A percentile compares a stretch with the other conserved stretches of the same genome.
These are phyloP conservation scores for rapeseed (Brassica napus) DNA, from an alignment of 345 rosid genomes.

Conservation along the genomic window Da-Ae NC_063445.1:31462501-31463000, in stretches of 20 bases:
- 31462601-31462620: constrained; percentile 73
- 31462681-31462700: constrained; percentile 76
- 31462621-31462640: constrained; percentile 88
- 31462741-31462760: not conserved
- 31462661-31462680: constrained; percentile 61
- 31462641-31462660: constrained; percentile 86
- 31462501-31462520: not conserved
- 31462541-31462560: constrained; percentile 64
- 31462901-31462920: constrained; percentile 78
- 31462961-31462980: constrained; percentile 44
- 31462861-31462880: constrained; percentile 66
- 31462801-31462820: constrained; percentile 85
- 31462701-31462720: constrained; percentile 48
- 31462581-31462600: constrained; percentile 79
- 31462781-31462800: constrained; percentile 80
- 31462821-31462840: constrained; percentile 89
- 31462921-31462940: constrained; percentile 87
- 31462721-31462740: not conserved
- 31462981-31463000: not conserved
- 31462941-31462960: constrained; percentile 90
- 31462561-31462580: constrained; percentile 69
- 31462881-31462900: constrained; percentile 61
- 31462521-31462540: constrained; percentile 49
- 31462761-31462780: constrained; percentile 48
- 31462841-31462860: constrained; percentile 80